Evolutionary conservation across 2,329 filamentous ascomycete genomes (phyloP).

Genomic region (Aspergillus niger): DNA sequence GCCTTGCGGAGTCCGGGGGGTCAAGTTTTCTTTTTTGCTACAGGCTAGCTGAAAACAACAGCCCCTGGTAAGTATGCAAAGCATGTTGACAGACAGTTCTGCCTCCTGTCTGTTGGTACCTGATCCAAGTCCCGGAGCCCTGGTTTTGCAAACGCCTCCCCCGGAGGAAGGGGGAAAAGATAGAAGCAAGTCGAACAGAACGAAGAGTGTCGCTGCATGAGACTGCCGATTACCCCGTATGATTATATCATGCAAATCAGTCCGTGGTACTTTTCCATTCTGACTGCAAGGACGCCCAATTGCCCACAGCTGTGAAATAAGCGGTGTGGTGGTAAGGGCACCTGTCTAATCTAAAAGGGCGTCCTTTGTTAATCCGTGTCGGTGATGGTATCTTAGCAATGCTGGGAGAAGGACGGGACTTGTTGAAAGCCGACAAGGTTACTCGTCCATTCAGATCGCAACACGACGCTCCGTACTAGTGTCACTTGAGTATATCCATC

Average conservation of each 20-base stretch:
- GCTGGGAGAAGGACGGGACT: neutral
- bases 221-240: constrained; percentile 1
- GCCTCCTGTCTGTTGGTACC: neutral
- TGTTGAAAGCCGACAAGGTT: neutral
- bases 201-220: neutral
- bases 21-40: neutral
- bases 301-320: neutral
- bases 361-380: neutral
- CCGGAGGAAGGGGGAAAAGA: neutral
- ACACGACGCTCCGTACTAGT: neutral
- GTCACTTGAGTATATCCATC: neutral
- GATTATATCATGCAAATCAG: constrained; percentile 1
- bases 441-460: neutral
- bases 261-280: neutral
- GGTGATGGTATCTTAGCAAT: no score
- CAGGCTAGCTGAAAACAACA: neutral
- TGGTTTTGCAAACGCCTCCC: neutral
- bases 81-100: neutral
- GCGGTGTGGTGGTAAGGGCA: neutral
- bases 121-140: neutral
- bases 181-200: neutral
- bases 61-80: neutral
- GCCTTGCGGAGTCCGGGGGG: neutral
- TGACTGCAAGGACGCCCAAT: constrained; percentile 1
- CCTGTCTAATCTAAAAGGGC: neutral